phyloP scores from a whole-genome alignment of 257 asterid species.

The Solanum corneliomulleri region DNA sequence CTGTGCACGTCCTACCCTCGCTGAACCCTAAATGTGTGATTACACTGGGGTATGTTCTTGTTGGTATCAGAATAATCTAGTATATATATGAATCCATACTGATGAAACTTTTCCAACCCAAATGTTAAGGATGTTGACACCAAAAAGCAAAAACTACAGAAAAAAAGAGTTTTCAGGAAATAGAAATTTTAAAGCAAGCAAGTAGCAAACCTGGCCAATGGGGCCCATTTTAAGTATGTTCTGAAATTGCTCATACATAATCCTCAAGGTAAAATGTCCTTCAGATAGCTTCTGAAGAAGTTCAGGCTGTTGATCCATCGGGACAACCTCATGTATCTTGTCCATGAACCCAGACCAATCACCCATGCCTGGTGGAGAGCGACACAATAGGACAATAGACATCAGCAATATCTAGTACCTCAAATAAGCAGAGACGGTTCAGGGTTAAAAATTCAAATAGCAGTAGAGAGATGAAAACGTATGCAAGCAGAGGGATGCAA shows the following conservation, averaged over 20 bases:
- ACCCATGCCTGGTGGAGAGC: constrained; percentile 60
- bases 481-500: constrained; percentile 1
- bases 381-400: not conserved
- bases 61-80: not conserved
- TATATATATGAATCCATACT: too few species aligned
- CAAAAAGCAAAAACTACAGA: not conserved
- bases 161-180: not conserved
- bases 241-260: constrained; percentile 88
- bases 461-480: not conserved
- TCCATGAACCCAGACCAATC: constrained; percentile 98
- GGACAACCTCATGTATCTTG: constrained; percentile 92
- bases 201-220: constrained; percentile 67
- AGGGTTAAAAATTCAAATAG: not conserved
- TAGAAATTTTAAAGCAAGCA: not conserved
- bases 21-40: not conserved
- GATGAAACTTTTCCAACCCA: not conserved
- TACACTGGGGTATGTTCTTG: not conserved
- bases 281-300: constrained; percentile 91
- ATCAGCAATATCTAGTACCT: not conserved
- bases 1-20: not conserved
- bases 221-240: constrained; percentile 90
- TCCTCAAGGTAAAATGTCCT: constrained; percentile 83
- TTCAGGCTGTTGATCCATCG: constrained; percentile 97
- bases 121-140: not conserved
- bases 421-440: not conserved